These are phyloP conservation scores for Thielaviopsis ethacetica DNA, from an alignment of 2,329 filamentous ascomycete species.

Conservation along the genomic window DNA sequence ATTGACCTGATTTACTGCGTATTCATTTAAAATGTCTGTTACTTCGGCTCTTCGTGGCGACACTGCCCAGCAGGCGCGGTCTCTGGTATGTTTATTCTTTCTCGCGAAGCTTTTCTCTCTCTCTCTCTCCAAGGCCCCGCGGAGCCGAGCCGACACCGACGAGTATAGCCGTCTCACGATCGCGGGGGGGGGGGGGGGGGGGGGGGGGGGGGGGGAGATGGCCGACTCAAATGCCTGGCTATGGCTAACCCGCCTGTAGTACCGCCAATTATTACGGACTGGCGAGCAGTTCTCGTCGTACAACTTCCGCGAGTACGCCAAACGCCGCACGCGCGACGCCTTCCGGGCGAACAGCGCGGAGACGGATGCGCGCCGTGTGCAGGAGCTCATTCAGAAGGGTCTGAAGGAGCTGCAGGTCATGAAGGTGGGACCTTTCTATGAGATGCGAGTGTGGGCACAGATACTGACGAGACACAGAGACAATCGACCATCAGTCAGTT, in stretches of 20 bases:
- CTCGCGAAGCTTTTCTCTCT: not conserved
- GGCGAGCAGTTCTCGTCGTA: slow-evolving; percentile 79
- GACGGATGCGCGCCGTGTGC: slow-evolving; percentile 57
- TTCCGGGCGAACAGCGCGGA: slow-evolving; percentile 68
- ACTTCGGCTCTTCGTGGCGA: slow-evolving; percentile 30
- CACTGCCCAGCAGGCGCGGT: slow-evolving; percentile 39
- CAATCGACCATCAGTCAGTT: slow-evolving; percentile 93
- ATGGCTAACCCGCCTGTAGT: slow-evolving; percentile 33
- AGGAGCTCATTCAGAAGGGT: slow-evolving; percentile 80
- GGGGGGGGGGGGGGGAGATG: too few species aligned
- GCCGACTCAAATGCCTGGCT: not conserved
- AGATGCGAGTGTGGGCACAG: not conserved
- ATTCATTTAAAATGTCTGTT: slow-evolving; percentile 21
- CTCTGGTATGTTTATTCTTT: slow-evolving; percentile 30
- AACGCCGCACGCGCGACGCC: slow-evolving; percentile 74
- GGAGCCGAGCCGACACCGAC: not conserved
- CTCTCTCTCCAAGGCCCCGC: not conserved
- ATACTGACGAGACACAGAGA: slow-evolving; percentile 38
- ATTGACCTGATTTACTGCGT: not conserved
- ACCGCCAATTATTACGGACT: slow-evolving; percentile 79
- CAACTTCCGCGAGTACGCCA: slow-evolving; percentile 96
- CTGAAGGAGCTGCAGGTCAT: slow-evolving; percentile 72
- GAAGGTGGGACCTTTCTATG: slow-evolving; percentile 47
- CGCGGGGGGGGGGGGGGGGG: too few species aligned
- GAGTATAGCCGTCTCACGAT: too few species aligned